Evolutionary conservation across 202 grass and related monocot species (phyloP), one percentile per base, ranked within the genome.

Genomic region (Panicum virgatum): DNA sequence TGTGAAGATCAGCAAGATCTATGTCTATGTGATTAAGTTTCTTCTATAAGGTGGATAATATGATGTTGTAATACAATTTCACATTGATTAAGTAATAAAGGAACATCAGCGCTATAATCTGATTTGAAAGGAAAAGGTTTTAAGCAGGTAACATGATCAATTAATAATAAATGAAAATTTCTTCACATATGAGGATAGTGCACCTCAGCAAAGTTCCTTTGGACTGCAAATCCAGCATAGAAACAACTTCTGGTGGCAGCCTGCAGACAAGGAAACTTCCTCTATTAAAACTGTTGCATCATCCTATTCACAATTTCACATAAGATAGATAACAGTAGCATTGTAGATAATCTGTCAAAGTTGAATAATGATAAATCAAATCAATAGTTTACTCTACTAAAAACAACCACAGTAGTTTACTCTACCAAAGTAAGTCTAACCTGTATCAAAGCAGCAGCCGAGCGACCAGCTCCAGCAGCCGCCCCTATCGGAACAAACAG

Each of bases 161-260:
- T 69, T 51, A 51, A 34, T 22, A 48, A 78, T 6, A 76, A 64
- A 11, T 37, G 27, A 50, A 47, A 62, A n/a, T 19, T 62, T 77
- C 5, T 72, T 56, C 15, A 65, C 8, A 69, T 67, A 80, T 34
- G 47, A 77, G 18, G n/a, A 73, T 78, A 46, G 16, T 34, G 42
- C 81, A 98, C 95, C 96, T 95, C 96, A 12, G 96, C 96, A 88
- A 95, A 98, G 83, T 98, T 98, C 62, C 96, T 91, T 83, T 91
- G 92, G 30, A 83, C 92, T 47, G 96, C 88, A 98, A 98, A 98
- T 53, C 92, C 96, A 87, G 96, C 96, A 90, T 84, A 93, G 79
- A 98, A 98, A 79, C 96, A 98, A 83, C 92, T 94, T 86, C 90
- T 93, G 18, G 96, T 98, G 75, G 96, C 86, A 95, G 92, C 82